Conservation (phyloP, 1,284 basidiomycete genomes). For the Microbotryomycetes sp. region DNA sequence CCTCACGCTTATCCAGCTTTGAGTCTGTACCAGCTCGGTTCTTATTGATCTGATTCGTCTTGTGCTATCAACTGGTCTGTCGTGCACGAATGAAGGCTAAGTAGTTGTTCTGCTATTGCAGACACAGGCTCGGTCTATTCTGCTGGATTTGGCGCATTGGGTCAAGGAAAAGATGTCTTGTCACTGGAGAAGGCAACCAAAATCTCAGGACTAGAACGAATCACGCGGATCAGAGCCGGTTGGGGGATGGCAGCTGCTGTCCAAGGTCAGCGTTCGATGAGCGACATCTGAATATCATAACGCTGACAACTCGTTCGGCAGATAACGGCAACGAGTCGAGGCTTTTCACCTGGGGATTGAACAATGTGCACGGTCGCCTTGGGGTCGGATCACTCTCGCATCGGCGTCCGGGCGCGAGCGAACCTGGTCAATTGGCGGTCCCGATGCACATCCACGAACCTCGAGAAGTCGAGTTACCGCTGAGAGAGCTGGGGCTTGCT, state of each 20-base stretch:
- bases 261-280: conserved; percentile 2
- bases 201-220: conserved; percentile 12
- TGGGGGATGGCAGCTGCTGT: conserved; percentile 22
- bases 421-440: neutral
- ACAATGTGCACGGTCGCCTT: conserved; percentile 18
- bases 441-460: conserved; percentile 12
- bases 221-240: conserved; percentile 18
- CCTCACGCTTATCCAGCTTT: neutral
- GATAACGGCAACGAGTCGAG: conserved; percentile 1
- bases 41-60: neutral
- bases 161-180: neutral
- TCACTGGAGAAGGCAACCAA: neutral
- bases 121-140: conserved; percentile 25
- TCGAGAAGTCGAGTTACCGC: conserved; percentile 7
- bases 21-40: too few species aligned
- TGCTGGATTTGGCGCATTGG: conserved; percentile 22
- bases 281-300: too few species aligned
- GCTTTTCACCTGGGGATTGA: conserved; percentile 25
- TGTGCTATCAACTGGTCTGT: too few species aligned
- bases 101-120: too few species aligned
- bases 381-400: conserved; percentile 8
- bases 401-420: neutral
- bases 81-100: too few species aligned
- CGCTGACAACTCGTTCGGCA: neutral
- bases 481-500: conserved; percentile 10